phyloP scores from a whole-genome alignment of 176 grass and related monocot genomes.

The Carex parvula region DNA sequence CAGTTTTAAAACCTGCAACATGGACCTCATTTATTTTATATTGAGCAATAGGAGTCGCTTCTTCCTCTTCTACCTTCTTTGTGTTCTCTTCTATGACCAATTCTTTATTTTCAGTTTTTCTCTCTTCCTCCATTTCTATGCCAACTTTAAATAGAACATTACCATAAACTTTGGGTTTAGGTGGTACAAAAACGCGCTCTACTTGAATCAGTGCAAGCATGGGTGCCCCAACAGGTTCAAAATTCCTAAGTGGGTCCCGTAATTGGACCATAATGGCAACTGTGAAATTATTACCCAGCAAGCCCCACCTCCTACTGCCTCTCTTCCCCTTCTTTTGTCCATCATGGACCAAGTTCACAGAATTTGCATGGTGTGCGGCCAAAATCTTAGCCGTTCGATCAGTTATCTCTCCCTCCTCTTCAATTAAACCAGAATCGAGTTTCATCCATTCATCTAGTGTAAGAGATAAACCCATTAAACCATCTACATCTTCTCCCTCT shows the following conservation, averaged over 20 bases:
- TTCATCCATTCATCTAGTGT: conserved; percentile 95
- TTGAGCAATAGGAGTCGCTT: conserved; percentile 49
- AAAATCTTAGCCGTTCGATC: conserved; percentile 85
- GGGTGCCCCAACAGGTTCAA: conserved; percentile 81
- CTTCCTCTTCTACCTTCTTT: conserved; percentile 24
- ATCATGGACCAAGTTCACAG: conserved; percentile 66
- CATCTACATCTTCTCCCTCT: conserved; percentile 62
- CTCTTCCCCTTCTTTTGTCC: conserved; percentile 49
- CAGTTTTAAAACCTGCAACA: conserved; percentile 84
- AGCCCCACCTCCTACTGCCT: conserved; percentile 83
- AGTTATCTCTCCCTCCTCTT: conserved; percentile 72
- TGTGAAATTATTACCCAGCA: conserved; percentile 92
- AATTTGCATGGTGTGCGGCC: conserved; percentile 96
- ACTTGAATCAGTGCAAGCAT: conserved; percentile 98
- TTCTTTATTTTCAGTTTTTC: conserved; percentile 45
- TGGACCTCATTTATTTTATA: conserved; percentile 96
- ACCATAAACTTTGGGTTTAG: conserved; percentile 86
- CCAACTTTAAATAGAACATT: conserved; percentile 34
- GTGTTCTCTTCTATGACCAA: conserved; percentile 45
- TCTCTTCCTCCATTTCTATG: conserved; percentile 50
- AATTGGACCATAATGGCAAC: conserved; percentile 96
- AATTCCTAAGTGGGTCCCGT: conserved; percentile 78
- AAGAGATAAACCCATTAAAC: conserved; percentile 89
- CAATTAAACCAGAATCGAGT: conserved; percentile 78
- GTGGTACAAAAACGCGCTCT: conserved; percentile 85